Percentiles rank a stretch among this genome's conserved stretches.
Evolutionary conservation across 2,329 filamentous ascomycete species (phyloP).

Genomic region (Aspergillus vadensis): DNA sequence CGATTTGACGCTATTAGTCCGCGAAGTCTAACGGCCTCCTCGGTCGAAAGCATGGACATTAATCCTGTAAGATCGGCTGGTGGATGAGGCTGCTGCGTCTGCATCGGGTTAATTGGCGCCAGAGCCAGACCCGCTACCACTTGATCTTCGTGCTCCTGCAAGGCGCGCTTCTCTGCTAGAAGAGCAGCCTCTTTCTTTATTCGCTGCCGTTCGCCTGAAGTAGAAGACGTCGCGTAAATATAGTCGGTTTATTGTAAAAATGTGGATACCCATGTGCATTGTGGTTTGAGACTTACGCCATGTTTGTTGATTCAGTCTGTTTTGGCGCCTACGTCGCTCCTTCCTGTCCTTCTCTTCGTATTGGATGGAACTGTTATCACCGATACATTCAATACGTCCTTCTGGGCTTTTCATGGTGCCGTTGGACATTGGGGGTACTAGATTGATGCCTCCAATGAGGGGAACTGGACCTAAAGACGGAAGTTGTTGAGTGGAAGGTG

Average conservation of each 20-base stretch:
- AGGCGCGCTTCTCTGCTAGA: neutral
- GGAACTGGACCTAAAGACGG: too few relatives aligned
- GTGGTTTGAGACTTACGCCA: conserved; percentile 22
- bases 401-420: too few relatives aligned
- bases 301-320: conserved; percentile 33
- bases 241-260: neutral
- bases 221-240: neutral
- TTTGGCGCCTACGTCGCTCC: conserved; percentile 32
- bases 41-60: neutral
- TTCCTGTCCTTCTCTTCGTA: conserved; percentile 23
- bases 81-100: neutral
- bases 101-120: neutral
- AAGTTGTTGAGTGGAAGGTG: too few relatives aligned
- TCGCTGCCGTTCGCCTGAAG: conserved; percentile 25
- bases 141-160: neutral
- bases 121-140: neutral
- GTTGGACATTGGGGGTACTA: too few relatives aligned
- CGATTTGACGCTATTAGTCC: neutral
- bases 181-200: neutral
- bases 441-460: too few relatives aligned
- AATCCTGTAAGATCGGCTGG: neutral
- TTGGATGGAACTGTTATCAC: too few relatives aligned
- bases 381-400: too few relatives aligned
- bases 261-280: neutral
- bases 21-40: too few relatives aligned